phyloP scores from a whole-genome alignment of 129 eudicot species.

The Pseudognaphalium luteoalbum region DNA sequence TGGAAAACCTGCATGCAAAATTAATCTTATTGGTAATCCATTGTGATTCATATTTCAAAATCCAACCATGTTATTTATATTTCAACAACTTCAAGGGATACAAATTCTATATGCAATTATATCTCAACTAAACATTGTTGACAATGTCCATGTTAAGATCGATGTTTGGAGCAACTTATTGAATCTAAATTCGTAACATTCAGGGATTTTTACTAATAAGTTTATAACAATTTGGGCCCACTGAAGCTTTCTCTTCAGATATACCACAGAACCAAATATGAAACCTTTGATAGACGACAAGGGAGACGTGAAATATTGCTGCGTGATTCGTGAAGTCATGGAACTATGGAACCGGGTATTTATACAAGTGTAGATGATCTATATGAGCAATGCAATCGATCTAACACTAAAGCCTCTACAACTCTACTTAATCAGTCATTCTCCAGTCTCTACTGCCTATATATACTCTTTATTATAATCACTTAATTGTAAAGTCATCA shows the following conservation, averaged over 20 bases:
- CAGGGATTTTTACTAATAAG: background rate
- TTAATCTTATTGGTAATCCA: constrained; percentile 7
- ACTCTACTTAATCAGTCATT: background rate
- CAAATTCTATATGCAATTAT: too few relatives aligned
- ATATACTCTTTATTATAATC: constrained; percentile 1
- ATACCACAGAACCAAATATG: too few relatives aligned
- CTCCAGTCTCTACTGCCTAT: background rate
- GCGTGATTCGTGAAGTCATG: background rate
- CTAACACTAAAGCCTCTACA: background rate
- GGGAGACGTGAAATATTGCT: too few relatives aligned
- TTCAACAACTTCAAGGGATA: background rate
- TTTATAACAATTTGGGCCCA: background rate
- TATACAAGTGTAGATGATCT: background rate
- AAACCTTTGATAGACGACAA: too few relatives aligned
- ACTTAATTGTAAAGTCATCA: constrained; percentile 18
- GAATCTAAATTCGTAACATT: background rate
- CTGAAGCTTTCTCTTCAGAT: background rate
- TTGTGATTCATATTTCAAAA: background rate
- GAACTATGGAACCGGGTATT: background rate
- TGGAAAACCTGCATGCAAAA: constrained; percentile 38
- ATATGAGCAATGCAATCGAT: too few relatives aligned
- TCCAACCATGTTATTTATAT: background rate
- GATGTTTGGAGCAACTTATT: background rate
- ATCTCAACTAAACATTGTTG: background rate
- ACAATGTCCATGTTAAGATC: background rate